Evolutionary conservation across 441 rosid genomes (phyloP), one percentile per base, ranked within the genome.

Genomic region (Dalechampia spathulata): DNA sequence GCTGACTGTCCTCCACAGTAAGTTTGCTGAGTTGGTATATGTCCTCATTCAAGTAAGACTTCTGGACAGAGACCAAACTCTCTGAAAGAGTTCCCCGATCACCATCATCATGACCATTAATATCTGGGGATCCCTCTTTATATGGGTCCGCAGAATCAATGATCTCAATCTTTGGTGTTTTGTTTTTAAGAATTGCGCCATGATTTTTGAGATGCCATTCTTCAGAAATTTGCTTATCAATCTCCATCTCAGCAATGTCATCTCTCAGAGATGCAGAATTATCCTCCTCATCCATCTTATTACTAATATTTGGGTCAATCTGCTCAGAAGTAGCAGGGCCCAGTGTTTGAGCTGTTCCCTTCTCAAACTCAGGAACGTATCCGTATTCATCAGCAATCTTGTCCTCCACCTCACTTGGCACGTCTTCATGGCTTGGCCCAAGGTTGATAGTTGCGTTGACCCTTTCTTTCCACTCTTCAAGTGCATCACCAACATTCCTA

Each of bases 301-400:
- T 71, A 48, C 68, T 65, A 66, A 79, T 68, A 71, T 75, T 73
- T 49, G 71, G 60, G 65, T 90, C 83, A 56, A 78, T 71, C 78
- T 94, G 99, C 63, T 94, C 98, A 41, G 92, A 71, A 44, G 81
- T 77, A 20, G 96, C 98, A 68, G 99, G 83, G 65, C 98, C 99
- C 66, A 87, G 59, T 15, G 96, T 83, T 71, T 88, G 99, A 36
- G 85, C 83, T 40, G 92, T 83, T 73, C 96, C 98, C 63, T 73
- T 70, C 34, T 86, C 96, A 63, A 60, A 65, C 75, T 82, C 94
- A 11, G 95, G 65, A 67, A 79, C 86, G 76, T 59, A 88, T 38
- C 90, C 95, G 68, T 84, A 85, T 61, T 94, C 96, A 71, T 63
- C 67, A 39, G 96, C 95, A 75, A 80, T 73, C 55, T 74, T 75